Conservation (phyloP, 2,329 filamentous ascomycete genomes). For the Claviceps arundinis region DNA sequence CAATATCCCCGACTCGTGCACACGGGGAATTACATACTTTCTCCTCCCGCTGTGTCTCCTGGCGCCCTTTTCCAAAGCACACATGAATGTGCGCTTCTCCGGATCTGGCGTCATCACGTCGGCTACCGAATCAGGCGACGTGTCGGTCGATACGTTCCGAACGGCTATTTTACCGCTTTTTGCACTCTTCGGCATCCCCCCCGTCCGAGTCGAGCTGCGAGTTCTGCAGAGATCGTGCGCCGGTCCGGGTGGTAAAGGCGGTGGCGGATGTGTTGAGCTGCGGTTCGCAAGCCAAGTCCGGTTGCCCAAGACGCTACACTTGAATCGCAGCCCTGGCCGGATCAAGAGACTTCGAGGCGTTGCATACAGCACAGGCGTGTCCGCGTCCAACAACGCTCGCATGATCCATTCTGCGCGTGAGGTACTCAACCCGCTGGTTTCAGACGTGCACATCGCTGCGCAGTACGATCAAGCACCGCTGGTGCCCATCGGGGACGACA, state of each 20-base stretch:
- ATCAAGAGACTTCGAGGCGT: constrained; percentile 86
- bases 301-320: constrained; percentile 83
- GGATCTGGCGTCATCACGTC: constrained; percentile 89
- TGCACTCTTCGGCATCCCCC: constrained; percentile 72
- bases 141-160: constrained; percentile 84
- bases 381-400: constrained; percentile 81
- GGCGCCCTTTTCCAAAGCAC: constrained; percentile 83
- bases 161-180: constrained; percentile 86
- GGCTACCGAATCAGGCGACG: constrained; percentile 69
- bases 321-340: constrained; percentile 66
- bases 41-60: constrained; percentile 78
- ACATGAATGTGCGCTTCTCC: constrained; percentile 79
- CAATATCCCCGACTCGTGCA: constrained; percentile 62
- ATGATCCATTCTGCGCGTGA: constrained; percentile 89
- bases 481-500: constrained; percentile 35
- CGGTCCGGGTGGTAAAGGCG: constrained; percentile 60
- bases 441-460: constrained; percentile 82
- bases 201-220: constrained; percentile 70
- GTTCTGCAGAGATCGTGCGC: constrained; percentile 71
- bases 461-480: constrained; percentile 58
- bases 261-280: constrained; percentile 85
- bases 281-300: constrained; percentile 88
- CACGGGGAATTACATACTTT: constrained; percentile 80
- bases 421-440: constrained; percentile 71
- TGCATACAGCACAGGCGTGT: constrained; percentile 84